Conservation (phyloP, 2,329 filamentous ascomycete genomes). For the Lojkania enalia region DNA sequence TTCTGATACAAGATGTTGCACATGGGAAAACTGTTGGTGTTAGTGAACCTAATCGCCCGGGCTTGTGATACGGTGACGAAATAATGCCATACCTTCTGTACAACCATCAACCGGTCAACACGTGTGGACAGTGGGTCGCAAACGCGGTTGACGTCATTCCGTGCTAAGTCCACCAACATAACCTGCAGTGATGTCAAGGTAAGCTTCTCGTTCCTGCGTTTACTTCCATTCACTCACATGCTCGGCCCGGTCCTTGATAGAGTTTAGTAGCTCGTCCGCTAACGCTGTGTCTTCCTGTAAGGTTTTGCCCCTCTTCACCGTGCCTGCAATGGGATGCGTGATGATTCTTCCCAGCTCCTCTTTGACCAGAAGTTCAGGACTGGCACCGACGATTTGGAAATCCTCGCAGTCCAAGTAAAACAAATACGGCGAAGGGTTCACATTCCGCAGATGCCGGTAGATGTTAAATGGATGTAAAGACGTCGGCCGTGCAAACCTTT, state of each 20-base stretch:
- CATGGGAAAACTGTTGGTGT: constrained; percentile 75
- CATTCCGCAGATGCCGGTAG: constrained; percentile 92
- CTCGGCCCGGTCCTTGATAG: constrained; percentile 74
- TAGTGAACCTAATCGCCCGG: constrained; percentile 4
- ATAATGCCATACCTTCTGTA: constrained; percentile 46
- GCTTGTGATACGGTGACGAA: too few relatives aligned
- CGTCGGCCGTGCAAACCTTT: constrained; percentile 87
- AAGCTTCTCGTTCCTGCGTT: constrained; percentile 28
- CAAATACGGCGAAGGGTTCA: constrained; percentile 95
- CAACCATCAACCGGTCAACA: constrained; percentile 89
- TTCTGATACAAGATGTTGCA: constrained; percentile 95
- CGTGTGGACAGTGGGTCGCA: constrained; percentile 81
- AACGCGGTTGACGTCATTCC: constrained; percentile 95
- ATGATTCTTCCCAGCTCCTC: constrained; percentile 84
- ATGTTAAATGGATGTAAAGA: constrained; percentile 96
- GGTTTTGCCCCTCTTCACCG: constrained; percentile 82
- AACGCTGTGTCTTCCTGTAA: constrained; percentile 79
- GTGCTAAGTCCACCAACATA: constrained; percentile 94
- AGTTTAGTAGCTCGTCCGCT: constrained; percentile 74
- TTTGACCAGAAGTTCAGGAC: constrained; percentile 92
- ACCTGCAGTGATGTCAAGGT: constrained; percentile 66
- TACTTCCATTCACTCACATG: constrained; percentile 29
- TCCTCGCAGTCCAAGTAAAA: constrained; percentile 92
- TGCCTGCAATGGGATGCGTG: constrained; percentile 96
- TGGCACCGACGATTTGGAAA: constrained; percentile 95